Conservation (phyloP, 306 rosid species). For the Parietaria judaica region DNA sequence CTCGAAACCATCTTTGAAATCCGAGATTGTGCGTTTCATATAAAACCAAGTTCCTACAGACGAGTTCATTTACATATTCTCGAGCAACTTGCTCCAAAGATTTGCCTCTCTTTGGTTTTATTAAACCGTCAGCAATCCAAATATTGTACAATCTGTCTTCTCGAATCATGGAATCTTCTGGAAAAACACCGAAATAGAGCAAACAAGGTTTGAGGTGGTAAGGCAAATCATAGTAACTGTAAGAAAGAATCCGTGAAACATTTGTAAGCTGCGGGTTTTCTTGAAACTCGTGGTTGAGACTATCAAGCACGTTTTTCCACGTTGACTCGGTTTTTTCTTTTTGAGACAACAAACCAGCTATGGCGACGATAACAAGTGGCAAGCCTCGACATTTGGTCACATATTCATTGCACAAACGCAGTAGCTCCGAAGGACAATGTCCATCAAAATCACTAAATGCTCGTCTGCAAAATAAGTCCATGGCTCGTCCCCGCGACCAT, state of each 20-base stretch:
- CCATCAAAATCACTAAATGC: background rate
- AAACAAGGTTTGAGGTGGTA: conserved; percentile 15
- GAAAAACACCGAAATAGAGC: conserved; percentile 16
- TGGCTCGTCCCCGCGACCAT: background rate
- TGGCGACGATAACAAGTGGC: conserved; percentile 5
- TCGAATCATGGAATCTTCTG: background rate
- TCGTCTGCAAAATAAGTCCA: conserved; percentile 1
- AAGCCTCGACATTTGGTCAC: conserved; percentile 1
- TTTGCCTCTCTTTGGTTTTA: background rate
- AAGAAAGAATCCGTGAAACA: background rate
- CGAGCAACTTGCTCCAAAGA: background rate
- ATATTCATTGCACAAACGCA: background rate
- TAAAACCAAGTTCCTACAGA: background rate
- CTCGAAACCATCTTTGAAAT: background rate
- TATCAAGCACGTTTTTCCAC: conserved; percentile 15
- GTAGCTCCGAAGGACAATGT: background rate
- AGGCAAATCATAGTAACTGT: conserved; percentile 16
- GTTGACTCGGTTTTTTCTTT: background rate
- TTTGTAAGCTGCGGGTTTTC: background rate
- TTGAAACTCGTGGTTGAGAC: background rate
- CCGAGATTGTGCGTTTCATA: background rate
- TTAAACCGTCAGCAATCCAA: conserved; percentile 13
- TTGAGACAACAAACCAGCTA: conserved; percentile 2
- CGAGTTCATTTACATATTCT: conserved; percentile 7
- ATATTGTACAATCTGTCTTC: background rate